Percentiles rank a stretch among this genome's conserved stretches.
These are phyloP conservation scores for Trametes sp. DNA, from an alignment of 1,284 basidiomycete species.

Conservation along the genomic window DNA sequence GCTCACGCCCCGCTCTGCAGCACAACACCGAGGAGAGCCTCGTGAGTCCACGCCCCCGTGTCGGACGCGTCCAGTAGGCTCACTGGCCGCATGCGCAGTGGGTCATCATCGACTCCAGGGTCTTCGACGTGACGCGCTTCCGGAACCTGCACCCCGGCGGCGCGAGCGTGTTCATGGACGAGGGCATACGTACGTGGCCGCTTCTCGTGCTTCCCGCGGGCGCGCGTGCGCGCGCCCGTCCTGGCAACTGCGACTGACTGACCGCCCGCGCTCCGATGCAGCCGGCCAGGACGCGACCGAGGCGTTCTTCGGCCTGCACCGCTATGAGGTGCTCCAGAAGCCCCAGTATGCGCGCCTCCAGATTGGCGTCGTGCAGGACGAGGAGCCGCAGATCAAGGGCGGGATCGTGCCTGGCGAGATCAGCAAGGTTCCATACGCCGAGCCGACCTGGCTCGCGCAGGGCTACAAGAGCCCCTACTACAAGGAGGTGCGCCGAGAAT, in stretches of 20 bases:
- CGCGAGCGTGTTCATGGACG: constrained; percentile 72
- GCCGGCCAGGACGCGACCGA: constrained; percentile 88
- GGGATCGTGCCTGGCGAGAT: constrained; percentile 60
- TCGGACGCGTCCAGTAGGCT: not conserved
- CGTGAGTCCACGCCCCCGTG: constrained; percentile 41
- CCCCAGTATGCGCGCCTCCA: constrained; percentile 77
- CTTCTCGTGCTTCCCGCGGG: constrained; percentile 2
- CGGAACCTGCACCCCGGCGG: constrained; percentile 86
- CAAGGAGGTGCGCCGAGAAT: constrained; percentile 57
- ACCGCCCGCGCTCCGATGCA: constrained; percentile 35
- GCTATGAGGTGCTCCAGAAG: constrained; percentile 78
- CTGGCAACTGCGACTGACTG: not conserved
- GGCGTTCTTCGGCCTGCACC: constrained; percentile 85
- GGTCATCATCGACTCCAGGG: constrained; percentile 84
- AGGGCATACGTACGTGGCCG: constrained; percentile 68
- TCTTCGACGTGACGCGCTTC: constrained; percentile 85
- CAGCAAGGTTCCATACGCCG: constrained; percentile 82
- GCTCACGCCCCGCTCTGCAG: constrained; percentile 40
- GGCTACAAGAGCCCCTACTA: constrained; percentile 80
- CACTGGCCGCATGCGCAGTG: constrained; percentile 54
- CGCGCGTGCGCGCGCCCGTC: not conserved
- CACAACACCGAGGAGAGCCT: constrained; percentile 72
- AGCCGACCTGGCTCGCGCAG: constrained; percentile 79
- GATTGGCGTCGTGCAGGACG: constrained; percentile 74
- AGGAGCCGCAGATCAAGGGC: constrained; percentile 63